These are phyloP conservation scores for Cyclaneusma minus DNA, from an alignment of 2,329 filamentous ascomycete species.

Conservation along the genomic window DNA sequence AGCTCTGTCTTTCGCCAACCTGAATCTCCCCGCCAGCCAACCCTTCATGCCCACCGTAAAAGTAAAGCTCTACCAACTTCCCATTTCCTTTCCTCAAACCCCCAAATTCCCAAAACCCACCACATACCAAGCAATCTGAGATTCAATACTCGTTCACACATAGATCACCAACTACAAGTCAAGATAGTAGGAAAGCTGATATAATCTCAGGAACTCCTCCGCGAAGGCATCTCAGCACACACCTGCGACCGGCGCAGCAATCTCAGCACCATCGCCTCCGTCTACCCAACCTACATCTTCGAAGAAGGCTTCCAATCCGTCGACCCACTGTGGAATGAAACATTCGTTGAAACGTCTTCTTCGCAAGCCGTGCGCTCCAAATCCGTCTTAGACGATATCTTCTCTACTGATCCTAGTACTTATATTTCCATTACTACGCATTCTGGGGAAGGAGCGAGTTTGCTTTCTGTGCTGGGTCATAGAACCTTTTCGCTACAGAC, in stretches of 20 bases:
- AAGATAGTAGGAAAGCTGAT: no score
- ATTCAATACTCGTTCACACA: no score
- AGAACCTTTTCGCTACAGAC: conserved; percentile 42
- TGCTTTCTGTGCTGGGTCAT: conserved; percentile 30
- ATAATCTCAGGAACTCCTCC: conserved; percentile 41
- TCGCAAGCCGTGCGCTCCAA: conserved; percentile 32
- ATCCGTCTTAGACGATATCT: conserved; percentile 35
- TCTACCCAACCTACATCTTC: conserved; percentile 33
- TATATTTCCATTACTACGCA: conserved; percentile 43
- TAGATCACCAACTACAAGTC: no score
- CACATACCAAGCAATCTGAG: no score
- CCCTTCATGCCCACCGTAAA: conserved; percentile 42
- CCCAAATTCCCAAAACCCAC: no score
- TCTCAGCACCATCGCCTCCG: conserved; percentile 30
- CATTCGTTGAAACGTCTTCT: conserved; percentile 22
- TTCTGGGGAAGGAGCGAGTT: conserved; percentile 26
- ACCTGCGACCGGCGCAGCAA: conserved; percentile 46
- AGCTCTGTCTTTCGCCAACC: conserved; percentile 35
- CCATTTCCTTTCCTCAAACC: no score
- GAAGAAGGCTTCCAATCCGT: conserved; percentile 42
- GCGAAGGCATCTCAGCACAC: conserved; percentile 48
- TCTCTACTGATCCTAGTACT: conserved; percentile 29
- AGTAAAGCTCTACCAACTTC: no score
- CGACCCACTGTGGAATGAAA: conserved; percentile 27
- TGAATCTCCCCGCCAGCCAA: conserved; percentile 29